phyloP scores from a whole-genome alignment of 1,284 basidiomycete genomes.

The Leccinum huronense region DNA sequence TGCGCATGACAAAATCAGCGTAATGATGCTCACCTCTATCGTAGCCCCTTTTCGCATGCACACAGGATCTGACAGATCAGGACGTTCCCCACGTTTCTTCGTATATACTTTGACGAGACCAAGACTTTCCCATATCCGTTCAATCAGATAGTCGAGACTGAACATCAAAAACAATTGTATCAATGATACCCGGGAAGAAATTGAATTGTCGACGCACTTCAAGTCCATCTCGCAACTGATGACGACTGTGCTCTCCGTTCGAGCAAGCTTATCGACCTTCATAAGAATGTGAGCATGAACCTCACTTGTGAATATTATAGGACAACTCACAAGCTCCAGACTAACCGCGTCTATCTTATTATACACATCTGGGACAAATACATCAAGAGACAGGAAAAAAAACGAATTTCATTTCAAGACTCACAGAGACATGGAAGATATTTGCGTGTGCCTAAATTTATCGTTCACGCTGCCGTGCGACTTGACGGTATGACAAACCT shows the following conservation, averaged over 20 bases:
- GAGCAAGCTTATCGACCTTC: constrained; percentile 80
- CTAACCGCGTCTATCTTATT: constrained; percentile 94
- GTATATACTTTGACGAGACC: constrained; percentile 92
- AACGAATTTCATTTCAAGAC: constrained; percentile 28
- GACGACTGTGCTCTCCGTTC: constrained; percentile 84
- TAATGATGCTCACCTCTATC: constrained; percentile 63
- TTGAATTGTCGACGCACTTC: constrained; percentile 50
- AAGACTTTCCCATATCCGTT: constrained; percentile 88
- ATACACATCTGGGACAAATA: constrained; percentile 67
- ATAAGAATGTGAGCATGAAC: constrained; percentile 2
- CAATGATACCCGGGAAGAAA: not conserved
- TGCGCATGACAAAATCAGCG: not conserved
- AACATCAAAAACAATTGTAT: not conserved
- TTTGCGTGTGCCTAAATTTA: constrained; percentile 75
- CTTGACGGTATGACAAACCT: constrained; percentile 16
- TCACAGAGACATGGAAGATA: constrained; percentile 88
- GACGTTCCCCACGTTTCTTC: constrained; percentile 92
- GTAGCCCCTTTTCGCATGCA: constrained; percentile 91
- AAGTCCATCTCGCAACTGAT: constrained; percentile 93
- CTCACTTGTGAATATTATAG: not conserved
- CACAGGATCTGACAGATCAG: constrained; percentile 91
- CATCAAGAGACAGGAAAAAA: not conserved
- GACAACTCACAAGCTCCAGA: constrained; percentile 63
- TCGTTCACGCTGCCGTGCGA: constrained; percentile 5
- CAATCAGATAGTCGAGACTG: constrained; percentile 86